These are phyloP conservation scores for Alternaria sp. DNA, from an alignment of 2,329 filamentous ascomycete species.

Conservation along the genomic window DNA sequence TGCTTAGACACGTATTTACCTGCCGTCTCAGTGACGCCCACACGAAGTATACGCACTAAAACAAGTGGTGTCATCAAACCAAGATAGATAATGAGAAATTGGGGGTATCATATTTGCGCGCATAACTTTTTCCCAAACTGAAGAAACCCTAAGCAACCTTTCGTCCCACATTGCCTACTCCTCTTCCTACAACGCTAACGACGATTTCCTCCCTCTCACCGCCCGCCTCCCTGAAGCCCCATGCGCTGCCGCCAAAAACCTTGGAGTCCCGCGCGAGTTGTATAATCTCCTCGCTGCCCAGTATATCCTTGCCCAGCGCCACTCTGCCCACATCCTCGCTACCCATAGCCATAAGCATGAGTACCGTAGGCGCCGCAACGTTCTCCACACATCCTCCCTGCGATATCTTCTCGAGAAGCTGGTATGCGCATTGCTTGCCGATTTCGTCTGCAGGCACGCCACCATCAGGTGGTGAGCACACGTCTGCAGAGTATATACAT, in stretches of 20 bases:
- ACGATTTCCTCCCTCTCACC: slow-evolving; percentile 72
- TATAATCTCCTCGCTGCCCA: slow-evolving; percentile 81
- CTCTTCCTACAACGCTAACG: slow-evolving; percentile 88
- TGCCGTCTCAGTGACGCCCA: neutral
- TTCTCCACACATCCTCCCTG: slow-evolving; percentile 81
- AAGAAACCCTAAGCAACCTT: slow-evolving; percentile 69
- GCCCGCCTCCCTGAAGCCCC: slow-evolving; percentile 73
- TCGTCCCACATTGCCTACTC: slow-evolving; percentile 92
- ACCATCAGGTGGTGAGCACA: slow-evolving; percentile 74
- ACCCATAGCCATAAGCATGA: slow-evolving; percentile 97
- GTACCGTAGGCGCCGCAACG: slow-evolving; percentile 73
- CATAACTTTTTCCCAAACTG: neutral
- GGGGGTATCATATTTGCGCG: slow-evolving; percentile 24
- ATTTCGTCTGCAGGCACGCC: slow-evolving; percentile 89
- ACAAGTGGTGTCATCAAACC: neutral
- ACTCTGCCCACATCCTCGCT: slow-evolving; percentile 92
- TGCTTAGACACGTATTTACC: neutral
- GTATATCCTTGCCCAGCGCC: slow-evolving; percentile 78
- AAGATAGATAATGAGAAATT: neutral
- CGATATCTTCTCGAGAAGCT: slow-evolving; percentile 82
- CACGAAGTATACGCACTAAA: neutral
- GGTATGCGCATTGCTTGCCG: slow-evolving; percentile 84
- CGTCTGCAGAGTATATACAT: slow-evolving; percentile 86
- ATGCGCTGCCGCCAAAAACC: slow-evolving; percentile 87
- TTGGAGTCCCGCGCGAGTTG: slow-evolving; percentile 82